Evolutionary conservation across 2,329 filamentous ascomycete species (phyloP).

Genomic region (Claviceps paspali): DNA sequence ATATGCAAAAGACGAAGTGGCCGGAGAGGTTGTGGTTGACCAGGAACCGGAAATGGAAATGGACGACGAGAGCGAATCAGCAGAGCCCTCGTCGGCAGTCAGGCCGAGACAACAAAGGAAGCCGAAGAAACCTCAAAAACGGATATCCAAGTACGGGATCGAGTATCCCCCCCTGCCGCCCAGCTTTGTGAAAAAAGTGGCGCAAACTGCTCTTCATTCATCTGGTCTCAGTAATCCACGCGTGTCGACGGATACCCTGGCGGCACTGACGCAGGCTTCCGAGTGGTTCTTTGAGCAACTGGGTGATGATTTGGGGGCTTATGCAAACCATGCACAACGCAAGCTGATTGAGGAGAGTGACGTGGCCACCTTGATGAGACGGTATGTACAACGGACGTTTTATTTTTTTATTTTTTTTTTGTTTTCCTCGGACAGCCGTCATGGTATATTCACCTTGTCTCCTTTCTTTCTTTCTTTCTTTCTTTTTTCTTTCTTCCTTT

Average conservation of each 20-base stretch:
- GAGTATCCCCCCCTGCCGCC: constrained; percentile 61
- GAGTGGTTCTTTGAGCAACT: constrained; percentile 90
- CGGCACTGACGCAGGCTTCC: constrained; percentile 62
- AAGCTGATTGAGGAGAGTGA: constrained; percentile 80
- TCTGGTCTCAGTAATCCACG: constrained; percentile 51
- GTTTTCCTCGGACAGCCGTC: too few species aligned
- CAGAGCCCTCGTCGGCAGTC: constrained; percentile 1
- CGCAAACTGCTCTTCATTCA: constrained; percentile 54
- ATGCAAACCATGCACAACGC: constrained; percentile 66
- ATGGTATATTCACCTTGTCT: too few species aligned
- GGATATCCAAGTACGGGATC: constrained; percentile 53
- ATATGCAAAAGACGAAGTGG: background rate
- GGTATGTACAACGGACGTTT: constrained; percentile 32
- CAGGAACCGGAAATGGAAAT: background rate
- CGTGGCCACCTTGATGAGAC: constrained; percentile 65
- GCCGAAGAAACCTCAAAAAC: constrained; percentile 22
- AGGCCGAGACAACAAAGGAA: constrained; percentile 6
- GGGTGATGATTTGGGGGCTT: constrained; percentile 63
- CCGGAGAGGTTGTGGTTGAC: background rate
- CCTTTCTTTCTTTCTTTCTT: background rate
- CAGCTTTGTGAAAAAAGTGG: constrained; percentile 58
- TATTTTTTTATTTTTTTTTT: background rate
- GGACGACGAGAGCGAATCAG: background rate
- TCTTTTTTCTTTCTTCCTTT: constrained; percentile 7
- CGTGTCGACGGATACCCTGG: constrained; percentile 58